phyloP scores from a whole-genome alignment of 73 alveolate species.

The Tetrahymena malaccensis region DNA sequence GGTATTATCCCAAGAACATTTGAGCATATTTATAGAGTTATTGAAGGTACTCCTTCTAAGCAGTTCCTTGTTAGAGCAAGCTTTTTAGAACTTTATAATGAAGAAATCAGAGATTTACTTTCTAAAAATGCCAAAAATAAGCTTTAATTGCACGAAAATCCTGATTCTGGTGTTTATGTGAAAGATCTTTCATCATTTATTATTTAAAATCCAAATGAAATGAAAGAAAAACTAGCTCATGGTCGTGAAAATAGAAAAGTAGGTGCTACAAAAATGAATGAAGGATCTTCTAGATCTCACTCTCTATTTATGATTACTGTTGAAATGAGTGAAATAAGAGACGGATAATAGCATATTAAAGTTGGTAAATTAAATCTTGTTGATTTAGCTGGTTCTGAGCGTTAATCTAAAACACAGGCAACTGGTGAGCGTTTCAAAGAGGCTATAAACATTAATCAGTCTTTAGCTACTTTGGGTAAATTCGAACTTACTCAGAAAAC shows the following conservation, averaged over 20 bases:
- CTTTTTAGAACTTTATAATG: constrained; percentile 94
- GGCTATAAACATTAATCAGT: constrained; percentile 86
- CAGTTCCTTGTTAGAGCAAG: constrained; percentile 88
- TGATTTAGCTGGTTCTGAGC: constrained; percentile 96
- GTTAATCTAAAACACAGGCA: constrained; percentile 88
- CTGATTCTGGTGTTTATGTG: constrained; percentile 95
- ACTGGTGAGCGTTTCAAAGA: constrained; percentile 89
- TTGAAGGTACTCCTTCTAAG: constrained; percentile 81
- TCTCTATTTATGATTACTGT: constrained; percentile 85
- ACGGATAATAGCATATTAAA: constrained; percentile 82
- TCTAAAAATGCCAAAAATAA: constrained; percentile 79
- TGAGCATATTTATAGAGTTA: constrained; percentile 79
- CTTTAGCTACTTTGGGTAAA: constrained; percentile 82
- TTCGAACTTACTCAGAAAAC: neutral
- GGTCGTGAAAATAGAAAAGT: constrained; percentile 86
- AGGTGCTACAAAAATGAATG: constrained; percentile 89
- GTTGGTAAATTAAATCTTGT: constrained; percentile 93
- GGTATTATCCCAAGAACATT: constrained; percentile 97
- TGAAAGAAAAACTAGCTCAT: constrained; percentile 73
- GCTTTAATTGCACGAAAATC: constrained; percentile 89
- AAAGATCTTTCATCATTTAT: constrained; percentile 86
- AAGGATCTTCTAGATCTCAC: constrained; percentile 88
- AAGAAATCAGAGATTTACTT: constrained; percentile 92
- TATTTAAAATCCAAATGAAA: constrained; percentile 77
- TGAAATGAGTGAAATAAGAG: constrained; percentile 81